phyloP scores from a whole-genome alignment of 306 rosid species.

The Heteromeles arbutifolia region DNA sequence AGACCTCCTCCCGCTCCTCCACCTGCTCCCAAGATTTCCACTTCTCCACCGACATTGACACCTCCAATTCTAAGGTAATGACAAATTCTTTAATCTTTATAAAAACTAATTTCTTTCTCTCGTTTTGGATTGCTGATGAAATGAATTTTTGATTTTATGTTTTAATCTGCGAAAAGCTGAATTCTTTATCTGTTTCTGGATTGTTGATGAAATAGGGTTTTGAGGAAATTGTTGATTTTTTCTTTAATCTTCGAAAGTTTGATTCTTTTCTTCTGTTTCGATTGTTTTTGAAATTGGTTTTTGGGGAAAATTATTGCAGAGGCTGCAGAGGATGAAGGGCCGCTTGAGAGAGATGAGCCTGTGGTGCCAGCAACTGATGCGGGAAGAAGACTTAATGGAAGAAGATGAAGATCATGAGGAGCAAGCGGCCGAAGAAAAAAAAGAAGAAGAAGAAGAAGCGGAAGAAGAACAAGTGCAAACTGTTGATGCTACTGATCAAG shows the following conservation, averaged over 20 bases:
- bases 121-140: not conserved
- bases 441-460: not conserved
- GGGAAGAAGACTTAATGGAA: constrained; percentile 15
- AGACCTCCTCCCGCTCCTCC: constrained; percentile 8
- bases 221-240: not conserved
- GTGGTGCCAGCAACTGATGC: constrained; percentile 38
- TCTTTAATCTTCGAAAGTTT: not conserved
- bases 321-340: constrained; percentile 35
- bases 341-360: constrained; percentile 37
- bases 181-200: not conserved
- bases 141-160: not conserved
- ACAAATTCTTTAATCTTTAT: not conserved
- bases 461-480: not conserved
- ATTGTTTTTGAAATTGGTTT: not conserved
- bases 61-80: constrained; percentile 28
- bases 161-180: not conserved
- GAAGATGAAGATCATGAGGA: constrained; percentile 10
- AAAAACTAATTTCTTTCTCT: not conserved
- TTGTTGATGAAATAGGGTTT: not conserved
- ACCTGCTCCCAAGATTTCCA: constrained; percentile 7
- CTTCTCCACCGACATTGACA: constrained; percentile 7
- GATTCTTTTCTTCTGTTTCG: not conserved
- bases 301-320: constrained; percentile 22
- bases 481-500: not conserved
- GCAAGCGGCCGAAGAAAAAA: not conserved